A percentile compares a stretch with the other conserved stretches of the same genome.
phyloP scores from a whole-genome alignment of 2,329 filamentous ascomycete genomes.

The Pezicula carpinea region DNA sequence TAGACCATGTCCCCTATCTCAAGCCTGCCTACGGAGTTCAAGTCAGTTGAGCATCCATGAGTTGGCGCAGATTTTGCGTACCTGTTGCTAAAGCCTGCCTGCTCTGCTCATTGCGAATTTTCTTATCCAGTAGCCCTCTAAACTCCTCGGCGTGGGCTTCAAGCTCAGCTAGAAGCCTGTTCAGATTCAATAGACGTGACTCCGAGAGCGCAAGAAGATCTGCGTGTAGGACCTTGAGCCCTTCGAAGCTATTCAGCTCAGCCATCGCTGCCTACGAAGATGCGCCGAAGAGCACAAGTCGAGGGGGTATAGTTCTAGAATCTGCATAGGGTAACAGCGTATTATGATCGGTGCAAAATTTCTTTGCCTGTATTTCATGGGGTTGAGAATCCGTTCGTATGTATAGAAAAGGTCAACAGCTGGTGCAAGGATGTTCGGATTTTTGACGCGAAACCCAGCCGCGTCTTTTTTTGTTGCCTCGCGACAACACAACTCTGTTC shows the following conservation, averaged over 20 bases:
- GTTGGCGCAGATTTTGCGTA: slow-evolving; percentile 31
- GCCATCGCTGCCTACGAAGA: slow-evolving; percentile 50
- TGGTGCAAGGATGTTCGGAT: neutral
- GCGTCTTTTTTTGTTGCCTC: too few relatives aligned
- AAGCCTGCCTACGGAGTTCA: slow-evolving; percentile 60
- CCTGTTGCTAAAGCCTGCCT: slow-evolving; percentile 66
- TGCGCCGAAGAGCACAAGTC: slow-evolving; percentile 17
- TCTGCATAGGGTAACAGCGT: slow-evolving; percentile 11
- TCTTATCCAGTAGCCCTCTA: slow-evolving; percentile 68
- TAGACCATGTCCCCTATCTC: slow-evolving; percentile 70
- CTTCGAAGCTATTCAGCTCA: slow-evolving; percentile 66
- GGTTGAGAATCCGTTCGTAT: neutral
- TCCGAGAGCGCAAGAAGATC: slow-evolving; percentile 77
- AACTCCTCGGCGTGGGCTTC: slow-evolving; percentile 64
- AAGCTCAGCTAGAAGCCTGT: slow-evolving; percentile 63
- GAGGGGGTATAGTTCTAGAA: slow-evolving; percentile 1
- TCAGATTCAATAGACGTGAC: slow-evolving; percentile 62
- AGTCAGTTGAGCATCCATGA: slow-evolving; percentile 14
- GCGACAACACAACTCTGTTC: too few relatives aligned
- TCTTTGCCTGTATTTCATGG: too few relatives aligned
- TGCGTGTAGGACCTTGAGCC: slow-evolving; percentile 78
- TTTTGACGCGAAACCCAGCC: neutral
- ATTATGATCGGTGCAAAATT: neutral
- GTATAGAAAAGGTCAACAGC: too few relatives aligned
- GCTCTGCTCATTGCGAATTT: slow-evolving; percentile 68